These are phyloP conservation scores for Penicillium goetzii DNA, from an alignment of 495 filamentous ascomycete genomes.

Conservation along the genomic window DNA sequence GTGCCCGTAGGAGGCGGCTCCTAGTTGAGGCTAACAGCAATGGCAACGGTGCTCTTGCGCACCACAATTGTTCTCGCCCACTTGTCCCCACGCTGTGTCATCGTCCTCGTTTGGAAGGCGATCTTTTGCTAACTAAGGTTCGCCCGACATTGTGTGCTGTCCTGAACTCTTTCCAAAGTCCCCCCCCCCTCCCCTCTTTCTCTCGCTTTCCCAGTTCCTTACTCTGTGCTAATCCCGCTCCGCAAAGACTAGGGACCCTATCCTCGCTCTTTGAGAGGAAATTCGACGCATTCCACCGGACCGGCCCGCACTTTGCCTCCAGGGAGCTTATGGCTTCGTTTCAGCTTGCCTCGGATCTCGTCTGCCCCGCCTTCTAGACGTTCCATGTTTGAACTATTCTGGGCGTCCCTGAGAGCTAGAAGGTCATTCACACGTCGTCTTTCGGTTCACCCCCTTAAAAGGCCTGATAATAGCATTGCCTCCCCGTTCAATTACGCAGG, in stretches of 20 bases:
- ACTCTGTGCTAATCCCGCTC: neutral
- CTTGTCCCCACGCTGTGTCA: conserved; percentile 5
- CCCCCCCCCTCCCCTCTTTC: neutral
- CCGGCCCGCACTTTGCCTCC: conserved; percentile 3
- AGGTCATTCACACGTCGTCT: neutral
- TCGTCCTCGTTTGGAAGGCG: conserved; percentile 10
- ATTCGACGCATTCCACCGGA: conserved; percentile 1
- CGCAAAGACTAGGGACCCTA: neutral
- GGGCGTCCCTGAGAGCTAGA: neutral
- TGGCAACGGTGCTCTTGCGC: conserved; percentile 16
- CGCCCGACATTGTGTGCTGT: neutral
- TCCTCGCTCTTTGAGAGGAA: neutral
- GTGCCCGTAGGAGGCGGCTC: conserved; percentile 17
- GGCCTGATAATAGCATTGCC: conserved; percentile 1
- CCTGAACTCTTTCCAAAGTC: neutral
- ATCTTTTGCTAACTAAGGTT: conserved; percentile 13
- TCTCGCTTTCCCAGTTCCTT: neutral
- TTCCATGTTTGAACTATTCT: conserved; percentile 13
- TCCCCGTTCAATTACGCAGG: conserved; percentile 8
- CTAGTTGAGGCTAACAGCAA: conserved; percentile 16
- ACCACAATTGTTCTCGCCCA: conserved; percentile 2
- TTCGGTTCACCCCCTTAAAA: neutral
- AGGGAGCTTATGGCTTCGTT: neutral
- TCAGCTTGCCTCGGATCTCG: conserved; percentile 12
- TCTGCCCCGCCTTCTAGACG: conserved; percentile 11